Percentiles rank a stretch among this genome's conserved stretches.
Conservation (phyloP, 2,329 filamentous ascomycete genomes). For the Hypoxylon sp. region DNA sequence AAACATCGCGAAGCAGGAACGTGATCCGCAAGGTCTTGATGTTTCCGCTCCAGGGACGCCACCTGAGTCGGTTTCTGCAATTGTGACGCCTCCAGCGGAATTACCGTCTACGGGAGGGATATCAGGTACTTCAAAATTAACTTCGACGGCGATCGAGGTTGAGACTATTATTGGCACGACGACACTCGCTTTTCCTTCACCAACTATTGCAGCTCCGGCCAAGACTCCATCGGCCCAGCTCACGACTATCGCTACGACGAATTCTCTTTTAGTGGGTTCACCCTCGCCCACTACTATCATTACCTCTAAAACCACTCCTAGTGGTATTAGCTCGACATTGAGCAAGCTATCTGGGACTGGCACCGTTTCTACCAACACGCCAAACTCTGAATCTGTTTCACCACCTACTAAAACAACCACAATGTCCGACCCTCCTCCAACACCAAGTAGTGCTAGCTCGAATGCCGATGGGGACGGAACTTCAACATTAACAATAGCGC, state of each 20-base stretch:
- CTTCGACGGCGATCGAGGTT: constrained; percentile 22
- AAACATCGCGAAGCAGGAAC: constrained; percentile 32
- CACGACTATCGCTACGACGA: constrained; percentile 37
- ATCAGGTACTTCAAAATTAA: constrained; percentile 7
- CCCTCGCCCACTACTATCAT: constrained; percentile 36
- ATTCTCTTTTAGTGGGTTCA: constrained; percentile 25
- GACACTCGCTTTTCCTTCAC: constrained; percentile 35
- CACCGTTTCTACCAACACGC: constrained; percentile 13
- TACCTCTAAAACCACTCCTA: constrained; percentile 30
- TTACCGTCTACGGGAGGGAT: constrained; percentile 15
- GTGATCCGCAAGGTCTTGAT: constrained; percentile 29
- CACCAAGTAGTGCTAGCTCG: constrained; percentile 31
- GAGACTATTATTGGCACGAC: constrained; percentile 24
- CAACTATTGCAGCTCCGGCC: constrained; percentile 29
- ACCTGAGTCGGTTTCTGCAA: constrained; percentile 29
- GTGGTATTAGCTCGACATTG: constrained; percentile 25
- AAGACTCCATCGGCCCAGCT: constrained; percentile 28
- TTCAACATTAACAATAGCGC: constrained; percentile 64
- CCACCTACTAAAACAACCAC: constrained; percentile 29
- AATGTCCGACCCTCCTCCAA: constrained; percentile 32
- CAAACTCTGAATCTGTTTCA: constrained; percentile 18
- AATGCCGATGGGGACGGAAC: constrained; percentile 49
- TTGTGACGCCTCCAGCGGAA: constrained; percentile 17
- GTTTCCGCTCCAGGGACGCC: constrained; percentile 21
- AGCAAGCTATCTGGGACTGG: constrained; percentile 23